Evolutionary conservation across 108 stramenopile genomes (phyloP), one percentile per base, ranked within the genome.

Genomic region (Pseudonitzschia delicatissima): DNA sequence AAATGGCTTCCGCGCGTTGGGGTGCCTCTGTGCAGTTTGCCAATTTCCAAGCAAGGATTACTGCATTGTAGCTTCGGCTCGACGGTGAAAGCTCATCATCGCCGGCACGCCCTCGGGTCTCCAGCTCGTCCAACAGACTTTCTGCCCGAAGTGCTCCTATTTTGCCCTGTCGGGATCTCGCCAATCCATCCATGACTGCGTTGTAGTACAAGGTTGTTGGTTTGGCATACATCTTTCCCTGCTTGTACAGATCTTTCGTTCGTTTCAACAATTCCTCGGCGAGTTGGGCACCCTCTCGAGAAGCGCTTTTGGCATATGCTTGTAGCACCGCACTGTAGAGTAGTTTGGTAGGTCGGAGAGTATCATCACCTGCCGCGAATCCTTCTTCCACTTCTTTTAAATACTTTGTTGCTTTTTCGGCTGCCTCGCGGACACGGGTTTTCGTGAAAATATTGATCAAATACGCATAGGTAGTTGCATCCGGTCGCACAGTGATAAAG

Each of bases 131-230:
- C n/a, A 87, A 62, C 15, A 83, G 67, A 7, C 39, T 71, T 61
- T 83, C 82, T 25, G 82, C 82, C 34, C 72, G 80, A 45, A 74
- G 66, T 7, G 80, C 82, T 42, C 77, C 71, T 32, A 37, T 25
- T 34, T 39, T 37, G 13, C 69, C 78, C 17, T 66, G 69, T n/a
- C 39, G 5, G 42, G 76, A 81, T 21, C 80, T 64, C 18, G 85
- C 82, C 74, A 79, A 66, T 11, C 64, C 76, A 53, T 73, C 65
- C 42, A 77, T 74, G 18, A 77, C 62, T 42, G 68, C 53, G 48
- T 87, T 87, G 60, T 82, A 87, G 26, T 82, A 76, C 34, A 83
- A 61, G 39, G 76, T 65, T 64, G 83, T 62, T 21, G 73, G 73
- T 51, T 74, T 74, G 47, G 57, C 64, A 42, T 69, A 76, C 37